Percentiles rank a stretch among this genome's conserved stretches.
Conservation (phyloP, 371 early-diverging fungal genomes). For the Mortierella sp. region DNA sequence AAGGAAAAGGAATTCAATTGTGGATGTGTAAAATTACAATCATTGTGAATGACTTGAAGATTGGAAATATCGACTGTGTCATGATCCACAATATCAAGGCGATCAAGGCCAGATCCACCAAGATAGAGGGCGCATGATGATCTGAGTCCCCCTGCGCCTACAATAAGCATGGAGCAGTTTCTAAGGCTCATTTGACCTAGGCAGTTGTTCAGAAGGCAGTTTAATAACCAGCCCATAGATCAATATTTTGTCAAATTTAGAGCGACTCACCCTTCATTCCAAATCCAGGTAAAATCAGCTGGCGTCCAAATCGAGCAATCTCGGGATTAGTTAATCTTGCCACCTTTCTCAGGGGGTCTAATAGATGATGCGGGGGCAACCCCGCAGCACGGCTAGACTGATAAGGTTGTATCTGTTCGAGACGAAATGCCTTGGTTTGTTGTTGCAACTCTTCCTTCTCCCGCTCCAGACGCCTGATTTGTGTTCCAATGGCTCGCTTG, state of each 20-base stretch:
- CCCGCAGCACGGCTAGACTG: not conserved
- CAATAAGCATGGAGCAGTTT: slow-evolving; percentile 86
- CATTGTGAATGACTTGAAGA: slow-evolving; percentile 95
- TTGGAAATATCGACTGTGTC: slow-evolving; percentile 96
- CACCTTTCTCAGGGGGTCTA: slow-evolving; percentile 21
- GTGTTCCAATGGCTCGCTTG: slow-evolving; percentile 8
- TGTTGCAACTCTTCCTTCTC: slow-evolving; percentile 38
- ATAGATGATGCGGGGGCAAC: not conserved
- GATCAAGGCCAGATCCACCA: slow-evolving; percentile 92
- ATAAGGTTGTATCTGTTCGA: slow-evolving; percentile 22
- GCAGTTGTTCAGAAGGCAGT: not conserved
- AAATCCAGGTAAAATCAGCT: slow-evolving; percentile 91
- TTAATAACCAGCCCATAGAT: no score
- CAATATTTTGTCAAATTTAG: no score
- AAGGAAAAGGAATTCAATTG: no score
- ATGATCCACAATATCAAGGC: slow-evolving; percentile 96
- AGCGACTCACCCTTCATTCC: slow-evolving; percentile 75
- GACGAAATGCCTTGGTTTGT: slow-evolving; percentile 28
- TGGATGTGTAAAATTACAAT: no score
- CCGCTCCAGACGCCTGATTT: slow-evolving; percentile 30
- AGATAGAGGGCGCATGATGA: slow-evolving; percentile 93
- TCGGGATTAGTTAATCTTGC: slow-evolving; percentile 68
- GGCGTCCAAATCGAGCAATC: slow-evolving; percentile 92
- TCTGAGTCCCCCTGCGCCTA: slow-evolving; percentile 99
- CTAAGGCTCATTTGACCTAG: slow-evolving; percentile 78